Conservation (phyloP, 2,329 filamentous ascomycete species). For the Clonostachys rhizophaga region DNA sequence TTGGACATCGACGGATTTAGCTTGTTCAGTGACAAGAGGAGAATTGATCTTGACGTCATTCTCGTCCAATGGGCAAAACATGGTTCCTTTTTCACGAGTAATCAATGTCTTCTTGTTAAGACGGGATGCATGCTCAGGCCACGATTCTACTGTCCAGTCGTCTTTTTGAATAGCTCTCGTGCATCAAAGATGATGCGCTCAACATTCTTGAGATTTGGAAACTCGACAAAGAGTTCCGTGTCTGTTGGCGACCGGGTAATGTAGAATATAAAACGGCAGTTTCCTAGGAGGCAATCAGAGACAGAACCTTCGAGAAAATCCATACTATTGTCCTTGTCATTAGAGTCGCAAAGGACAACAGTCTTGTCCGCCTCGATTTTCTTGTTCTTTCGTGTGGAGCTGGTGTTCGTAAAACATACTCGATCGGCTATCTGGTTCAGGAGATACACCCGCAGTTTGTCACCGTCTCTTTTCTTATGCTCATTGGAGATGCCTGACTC, state of each 20-base stretch:
- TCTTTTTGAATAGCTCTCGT: constrained; percentile 1
- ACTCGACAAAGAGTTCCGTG: constrained; percentile 6
- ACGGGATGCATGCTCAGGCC: constrained; percentile 3
- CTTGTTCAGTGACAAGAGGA: too few relatives aligned
- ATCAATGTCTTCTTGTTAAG: background rate
- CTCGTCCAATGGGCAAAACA: background rate
- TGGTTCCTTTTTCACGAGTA: constrained; percentile 2
- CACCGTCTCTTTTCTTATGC: constrained; percentile 3
- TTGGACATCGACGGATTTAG: too few relatives aligned
- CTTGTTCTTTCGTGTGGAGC: constrained; percentile 3
- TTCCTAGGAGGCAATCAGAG: background rate
- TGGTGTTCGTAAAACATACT: constrained; percentile 6
- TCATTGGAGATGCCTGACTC: constrained; percentile 10
- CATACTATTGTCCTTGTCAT: background rate
- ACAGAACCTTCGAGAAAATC: background rate
- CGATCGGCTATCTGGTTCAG: constrained; percentile 1
- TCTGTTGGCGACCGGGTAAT: constrained; percentile 1
- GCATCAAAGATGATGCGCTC: background rate
- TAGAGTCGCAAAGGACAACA: constrained; percentile 1
- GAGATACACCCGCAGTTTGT: constrained; percentile 1
- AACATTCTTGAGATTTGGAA: constrained; percentile 3
- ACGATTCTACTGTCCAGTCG: constrained; percentile 2
- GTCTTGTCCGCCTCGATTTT: constrained; percentile 1
- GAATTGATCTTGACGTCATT: too few relatives aligned
- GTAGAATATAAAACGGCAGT: constrained; percentile 4